These are phyloP conservation scores for Syzygium aromaticum DNA, from an alignment of 345 rosid species.

Conservation along the genomic window DNA sequence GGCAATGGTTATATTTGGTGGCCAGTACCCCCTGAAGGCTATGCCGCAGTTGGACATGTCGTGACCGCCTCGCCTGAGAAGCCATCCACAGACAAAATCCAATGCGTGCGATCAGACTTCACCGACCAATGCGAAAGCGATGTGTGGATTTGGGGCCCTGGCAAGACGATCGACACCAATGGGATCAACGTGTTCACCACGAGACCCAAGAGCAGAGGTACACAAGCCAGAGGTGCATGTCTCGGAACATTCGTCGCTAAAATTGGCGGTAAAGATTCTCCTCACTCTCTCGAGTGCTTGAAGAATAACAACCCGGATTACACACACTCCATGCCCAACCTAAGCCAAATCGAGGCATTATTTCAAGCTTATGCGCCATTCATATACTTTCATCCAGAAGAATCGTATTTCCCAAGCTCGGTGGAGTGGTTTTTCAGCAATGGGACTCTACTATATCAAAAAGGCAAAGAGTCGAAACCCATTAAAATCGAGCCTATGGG, in stretches of 20 bases:
- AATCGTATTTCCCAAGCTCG: constrained; percentile 10
- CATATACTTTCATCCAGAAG: constrained; percentile 11
- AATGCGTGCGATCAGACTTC: constrained; percentile 7
- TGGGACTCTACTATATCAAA: constrained; percentile 6
- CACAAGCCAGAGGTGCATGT: background rate
- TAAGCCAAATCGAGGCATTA: constrained; percentile 4
- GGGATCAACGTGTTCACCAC: constrained; percentile 5
- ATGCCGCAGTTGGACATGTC: background rate
- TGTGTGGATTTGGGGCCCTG: constrained; percentile 10
- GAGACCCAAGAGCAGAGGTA: constrained; percentile 8
- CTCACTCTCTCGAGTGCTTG: constrained; percentile 4
- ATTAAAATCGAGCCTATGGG: background rate
- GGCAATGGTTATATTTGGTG: constrained; percentile 10
- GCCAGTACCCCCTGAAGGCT: constrained; percentile 12
- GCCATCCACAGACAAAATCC: constrained; percentile 2
- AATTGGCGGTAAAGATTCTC: background rate
- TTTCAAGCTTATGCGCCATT: constrained; percentile 9
- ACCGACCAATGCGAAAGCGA: constrained; percentile 4
- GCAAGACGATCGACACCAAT: background rate
- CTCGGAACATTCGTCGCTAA: constrained; percentile 4
- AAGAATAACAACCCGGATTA: constrained; percentile 1
- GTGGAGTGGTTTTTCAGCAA: constrained; percentile 10
- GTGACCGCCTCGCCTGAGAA: constrained; percentile 2
- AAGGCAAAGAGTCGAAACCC: constrained; percentile 13
- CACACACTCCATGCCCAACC: constrained; percentile 3